These are phyloP conservation scores for Suhomyces bolitotheri DNA, from an alignment of 1,139 yeast species.

Conservation along the genomic window DNA sequence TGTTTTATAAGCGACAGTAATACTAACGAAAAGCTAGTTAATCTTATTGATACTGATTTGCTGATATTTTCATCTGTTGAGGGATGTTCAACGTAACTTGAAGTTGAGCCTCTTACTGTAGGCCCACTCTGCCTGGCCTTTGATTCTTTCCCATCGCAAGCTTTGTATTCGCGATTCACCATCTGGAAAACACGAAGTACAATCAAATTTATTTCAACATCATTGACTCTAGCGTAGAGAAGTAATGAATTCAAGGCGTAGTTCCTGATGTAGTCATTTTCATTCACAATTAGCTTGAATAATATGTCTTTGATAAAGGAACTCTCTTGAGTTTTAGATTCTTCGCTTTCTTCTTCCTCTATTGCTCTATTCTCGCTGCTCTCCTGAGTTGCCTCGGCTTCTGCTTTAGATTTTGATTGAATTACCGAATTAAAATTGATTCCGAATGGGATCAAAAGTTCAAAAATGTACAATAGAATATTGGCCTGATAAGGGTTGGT, in stretches of 20 bases:
- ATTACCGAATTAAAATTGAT: constrained; percentile 33
- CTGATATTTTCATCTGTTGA: constrained; percentile 27
- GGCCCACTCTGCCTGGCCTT: constrained; percentile 4
- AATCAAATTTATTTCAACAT: constrained; percentile 40
- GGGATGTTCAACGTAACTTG: not conserved
- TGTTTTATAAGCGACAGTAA: constrained; percentile 42
- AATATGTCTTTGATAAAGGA: constrained; percentile 35
- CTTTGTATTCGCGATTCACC: constrained; percentile 36
- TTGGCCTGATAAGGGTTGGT: constrained; percentile 39
- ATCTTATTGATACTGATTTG: constrained; percentile 23
- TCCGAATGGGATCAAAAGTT: constrained; percentile 40
- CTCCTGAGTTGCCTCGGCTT: constrained; percentile 13
- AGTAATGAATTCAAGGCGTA: constrained; percentile 38
- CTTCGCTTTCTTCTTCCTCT: constrained; percentile 25
- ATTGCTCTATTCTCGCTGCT: constrained; percentile 23
- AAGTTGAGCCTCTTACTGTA: not conserved
- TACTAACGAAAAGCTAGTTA: constrained; percentile 38
- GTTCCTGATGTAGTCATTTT: constrained; percentile 37
- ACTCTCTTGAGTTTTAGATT: constrained; percentile 18
- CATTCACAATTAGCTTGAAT: constrained; percentile 36
- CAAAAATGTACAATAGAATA: constrained; percentile 33
- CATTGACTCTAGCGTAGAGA: constrained; percentile 32
- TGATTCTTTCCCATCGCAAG: constrained; percentile 19
- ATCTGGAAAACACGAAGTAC: constrained; percentile 34
- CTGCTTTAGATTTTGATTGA: constrained; percentile 13